Evolutionary conservation across 768 basidiomycete species (phyloP).

Genomic region (Fibroporia radiculosa): DNA sequence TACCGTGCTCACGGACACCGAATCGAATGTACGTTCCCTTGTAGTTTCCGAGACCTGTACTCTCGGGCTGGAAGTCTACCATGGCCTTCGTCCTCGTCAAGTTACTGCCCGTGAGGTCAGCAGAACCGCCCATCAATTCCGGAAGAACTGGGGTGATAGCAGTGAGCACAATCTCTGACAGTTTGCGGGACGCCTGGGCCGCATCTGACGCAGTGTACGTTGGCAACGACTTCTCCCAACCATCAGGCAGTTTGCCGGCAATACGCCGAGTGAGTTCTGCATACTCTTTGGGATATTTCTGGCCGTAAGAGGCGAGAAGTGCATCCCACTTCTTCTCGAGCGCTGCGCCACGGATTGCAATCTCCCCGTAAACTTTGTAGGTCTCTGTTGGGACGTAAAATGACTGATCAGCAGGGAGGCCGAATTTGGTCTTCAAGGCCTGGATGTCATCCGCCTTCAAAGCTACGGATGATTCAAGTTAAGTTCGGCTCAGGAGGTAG

Average conservation of each 20-base stretch:
- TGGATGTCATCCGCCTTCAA: constrained; percentile 89
- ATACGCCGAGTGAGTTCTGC: constrained; percentile 84
- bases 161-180: constrained; percentile 84
- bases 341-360: constrained; percentile 65
- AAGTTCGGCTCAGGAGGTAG: constrained; percentile 3
- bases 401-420: constrained; percentile 67
- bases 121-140: constrained; percentile 83
- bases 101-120: constrained; percentile 89
- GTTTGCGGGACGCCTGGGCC: constrained; percentile 87
- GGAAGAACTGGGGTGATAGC: constrained; percentile 69
- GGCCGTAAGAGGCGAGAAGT: constrained; percentile 57
- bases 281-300: constrained; percentile 79
- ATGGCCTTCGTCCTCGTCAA: constrained; percentile 78
- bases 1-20: constrained; percentile 96
- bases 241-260: constrained; percentile 70
- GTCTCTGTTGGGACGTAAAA: constrained; percentile 75
- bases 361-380: constrained; percentile 57
- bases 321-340: constrained; percentile 70
- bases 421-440: constrained; percentile 76
- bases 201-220: constrained; percentile 78
- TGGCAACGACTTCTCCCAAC: constrained; percentile 83
- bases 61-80: constrained; percentile 90
- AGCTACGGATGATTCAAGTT: constrained; percentile 36
- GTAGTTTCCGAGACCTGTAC: constrained; percentile 77
- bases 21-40: constrained; percentile 88